Evolutionary conservation across 2,329 filamentous ascomycete genomes (phyloP), one percentile per base, ranked within the genome.

Genomic region (Massarina eburnea): DNA sequence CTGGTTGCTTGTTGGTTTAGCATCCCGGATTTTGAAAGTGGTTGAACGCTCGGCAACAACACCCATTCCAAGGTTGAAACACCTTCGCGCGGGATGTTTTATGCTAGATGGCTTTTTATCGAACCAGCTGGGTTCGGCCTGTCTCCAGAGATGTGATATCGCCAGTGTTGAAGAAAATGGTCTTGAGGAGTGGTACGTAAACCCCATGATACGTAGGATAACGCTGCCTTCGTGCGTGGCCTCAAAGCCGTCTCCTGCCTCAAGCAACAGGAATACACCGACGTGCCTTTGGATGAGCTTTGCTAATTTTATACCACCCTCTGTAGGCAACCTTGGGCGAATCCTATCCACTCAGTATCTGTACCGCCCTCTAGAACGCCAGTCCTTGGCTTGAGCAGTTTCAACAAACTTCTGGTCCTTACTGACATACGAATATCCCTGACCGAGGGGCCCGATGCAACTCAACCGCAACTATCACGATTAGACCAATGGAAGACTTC

Each of bases 1-100:
- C 1, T 88, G 86, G 78, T 62, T 86, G 3, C 66, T 86, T 1
- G 73, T 87, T 17, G 85, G 85, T 1, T 75, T 80, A 48, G 85
- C 85, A n/a, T 78, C 82, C 24, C 77, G 83, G 3, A 72, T 81
- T 26, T 66, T 76, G 2, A 65, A 77, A 20, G 71, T 68, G 42
- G 57, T 78, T 51, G 72, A 75, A 9, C 49, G 53, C 20, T 39
- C 45, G 26, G 35, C 71, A 52, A 65, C 48, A 55, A 65, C 41
- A 51, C 68, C 35, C 20, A 56, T 46, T 59, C 46, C 55, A 41
- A 44, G 70, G 65, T 56, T 54, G 18, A 73, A 72, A 46, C 76
- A 60, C 54, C 69, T 77, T 6, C 73, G 75, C 40, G 75, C 82
- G 18, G 82, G 80, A 3, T 86, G 83, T 49, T 82, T 84, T 46